phyloP scores from a whole-genome alignment of 768 basidiomycete genomes.

The Harrya chromipes region DNA sequence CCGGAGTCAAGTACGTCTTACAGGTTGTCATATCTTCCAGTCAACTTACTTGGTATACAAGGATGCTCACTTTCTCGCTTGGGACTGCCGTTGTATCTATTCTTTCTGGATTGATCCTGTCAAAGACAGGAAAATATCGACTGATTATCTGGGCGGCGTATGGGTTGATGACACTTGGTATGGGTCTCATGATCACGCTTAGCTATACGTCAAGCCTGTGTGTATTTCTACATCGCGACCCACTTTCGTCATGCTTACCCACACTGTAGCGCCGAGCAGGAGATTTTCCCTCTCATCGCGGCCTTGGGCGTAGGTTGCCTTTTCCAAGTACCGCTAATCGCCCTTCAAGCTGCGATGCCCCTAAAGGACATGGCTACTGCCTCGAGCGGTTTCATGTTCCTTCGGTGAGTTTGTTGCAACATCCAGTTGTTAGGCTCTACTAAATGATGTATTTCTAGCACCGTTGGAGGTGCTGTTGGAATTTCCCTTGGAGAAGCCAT shows the following conservation, averaged over 20 bases:
- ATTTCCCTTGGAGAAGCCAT: conserved; percentile 73
- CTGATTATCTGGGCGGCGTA: conserved; percentile 60
- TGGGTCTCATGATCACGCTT: conserved; percentile 73
- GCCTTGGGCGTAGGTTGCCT: conserved; percentile 62
- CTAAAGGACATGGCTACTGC: conserved; percentile 83
- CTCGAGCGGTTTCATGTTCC: conserved; percentile 66
- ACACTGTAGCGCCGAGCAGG: conserved; percentile 52
- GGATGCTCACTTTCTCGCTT: conserved; percentile 75
- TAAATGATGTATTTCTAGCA: conserved; percentile 36
- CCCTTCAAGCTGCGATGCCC: conserved; percentile 85
- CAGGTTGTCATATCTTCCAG: neutral
- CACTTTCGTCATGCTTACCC: conserved; percentile 4
- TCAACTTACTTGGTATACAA: conserved; percentile 22
- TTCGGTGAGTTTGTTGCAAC: conserved; percentile 43
- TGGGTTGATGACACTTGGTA: conserved; percentile 56
- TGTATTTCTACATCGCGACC: neutral
- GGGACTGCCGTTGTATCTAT: conserved; percentile 54
- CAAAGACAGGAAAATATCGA: conserved; percentile 58
- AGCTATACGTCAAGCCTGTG: conserved; percentile 47
- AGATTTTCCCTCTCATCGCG: conserved; percentile 63
- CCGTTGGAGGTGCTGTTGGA: conserved; percentile 73
- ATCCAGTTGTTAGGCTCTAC: neutral
- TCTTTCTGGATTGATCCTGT: conserved; percentile 53
- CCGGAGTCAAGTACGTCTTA: conserved; percentile 58
- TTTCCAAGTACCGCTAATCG: conserved; percentile 68